A percentile compares a stretch with the other conserved stretches of the same genome.
These are phyloP conservation scores for Biscogniauxia mediterranea DNA, from an alignment of 2,329 filamentous ascomycete genomes.

Conservation along the genomic window DNA sequence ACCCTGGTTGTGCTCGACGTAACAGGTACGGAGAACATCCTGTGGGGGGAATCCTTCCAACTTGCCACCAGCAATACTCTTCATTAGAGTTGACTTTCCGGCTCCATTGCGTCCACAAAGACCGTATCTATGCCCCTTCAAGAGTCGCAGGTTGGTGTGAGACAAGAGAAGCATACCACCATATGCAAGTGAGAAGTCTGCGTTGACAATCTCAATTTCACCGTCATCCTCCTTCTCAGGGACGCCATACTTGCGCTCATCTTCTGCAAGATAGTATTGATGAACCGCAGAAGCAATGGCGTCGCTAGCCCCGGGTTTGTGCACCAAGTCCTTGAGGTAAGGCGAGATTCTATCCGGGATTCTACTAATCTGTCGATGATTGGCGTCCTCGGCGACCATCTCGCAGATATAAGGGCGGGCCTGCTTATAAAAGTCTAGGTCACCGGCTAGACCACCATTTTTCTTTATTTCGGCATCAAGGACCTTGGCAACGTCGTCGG, in stretches of 20 bases:
- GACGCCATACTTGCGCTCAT: conserved; percentile 81
- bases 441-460: conserved; percentile 59
- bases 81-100: conserved; percentile 99
- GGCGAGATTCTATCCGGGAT: conserved; percentile 67
- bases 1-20: conserved; percentile 98
- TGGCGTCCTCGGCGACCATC: conserved; percentile 86
- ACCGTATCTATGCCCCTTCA: conserved; percentile 96
- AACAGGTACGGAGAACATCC: conserved; percentile 91
- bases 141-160: conserved; percentile 88
- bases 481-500: conserved; percentile 71
- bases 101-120: conserved; percentile 96
- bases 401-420: conserved; percentile 73
- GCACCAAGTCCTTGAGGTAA: conserved; percentile 72
- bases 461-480: conserved; percentile 76
- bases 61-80: conserved; percentile 91
- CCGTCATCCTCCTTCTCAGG: conserved; percentile 86
- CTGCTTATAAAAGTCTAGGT: conserved; percentile 64
- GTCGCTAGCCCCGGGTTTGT: conserved; percentile 56
- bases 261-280: conserved; percentile 76
- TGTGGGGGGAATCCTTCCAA: conserved; percentile 94
- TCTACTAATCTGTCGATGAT: conserved; percentile 74
- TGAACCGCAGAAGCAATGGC: conserved; percentile 73
- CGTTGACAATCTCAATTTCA: conserved; percentile 95
- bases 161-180: conserved; percentile 96
- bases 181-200: conserved; percentile 95